These are phyloP conservation scores for Plantago ovata DNA, from an alignment of 257 asterid species.

Conservation along the genomic window DNA sequence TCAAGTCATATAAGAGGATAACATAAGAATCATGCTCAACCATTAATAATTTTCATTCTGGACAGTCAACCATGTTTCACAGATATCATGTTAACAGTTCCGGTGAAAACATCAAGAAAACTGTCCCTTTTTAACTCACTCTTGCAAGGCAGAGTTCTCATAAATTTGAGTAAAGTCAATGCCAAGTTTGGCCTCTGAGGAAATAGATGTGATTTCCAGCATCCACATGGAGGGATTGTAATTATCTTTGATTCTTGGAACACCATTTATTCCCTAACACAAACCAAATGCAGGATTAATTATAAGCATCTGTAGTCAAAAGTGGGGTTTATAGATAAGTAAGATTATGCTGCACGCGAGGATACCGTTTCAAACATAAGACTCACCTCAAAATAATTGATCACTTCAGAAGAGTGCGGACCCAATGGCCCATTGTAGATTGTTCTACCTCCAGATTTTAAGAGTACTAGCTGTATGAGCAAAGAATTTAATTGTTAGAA, in stretches of 20 bases:
- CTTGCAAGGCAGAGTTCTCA: neutral
- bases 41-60: too few relatives aligned
- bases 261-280: conserved; percentile 11
- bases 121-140: too few relatives aligned
- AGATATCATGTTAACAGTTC: too few relatives aligned
- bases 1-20: too few relatives aligned
- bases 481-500: too few relatives aligned
- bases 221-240: conserved; percentile 31
- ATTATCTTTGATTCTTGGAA: conserved; percentile 20
- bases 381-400: conserved; percentile 20
- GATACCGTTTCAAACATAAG: too few relatives aligned
- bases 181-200: conserved; percentile 18
- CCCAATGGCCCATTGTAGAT: conserved; percentile 26
- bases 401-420: conserved; percentile 3
- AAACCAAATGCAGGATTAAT: too few relatives aligned
- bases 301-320: too few relatives aligned
- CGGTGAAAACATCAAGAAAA: too few relatives aligned
- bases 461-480: conserved; percentile 26
- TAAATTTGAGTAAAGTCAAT: conserved; percentile 25
- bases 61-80: too few relatives aligned
- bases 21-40: too few relatives aligned
- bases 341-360: neutral
- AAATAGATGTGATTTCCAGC: conserved; percentile 21
- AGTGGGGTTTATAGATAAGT: too few relatives aligned
- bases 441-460: conserved; percentile 32